Percentiles rank a stretch among this genome's conserved stretches.
Conservation (phyloP, 2,329 filamentous ascomycete species). For the Aspergillus sp. region DNA sequence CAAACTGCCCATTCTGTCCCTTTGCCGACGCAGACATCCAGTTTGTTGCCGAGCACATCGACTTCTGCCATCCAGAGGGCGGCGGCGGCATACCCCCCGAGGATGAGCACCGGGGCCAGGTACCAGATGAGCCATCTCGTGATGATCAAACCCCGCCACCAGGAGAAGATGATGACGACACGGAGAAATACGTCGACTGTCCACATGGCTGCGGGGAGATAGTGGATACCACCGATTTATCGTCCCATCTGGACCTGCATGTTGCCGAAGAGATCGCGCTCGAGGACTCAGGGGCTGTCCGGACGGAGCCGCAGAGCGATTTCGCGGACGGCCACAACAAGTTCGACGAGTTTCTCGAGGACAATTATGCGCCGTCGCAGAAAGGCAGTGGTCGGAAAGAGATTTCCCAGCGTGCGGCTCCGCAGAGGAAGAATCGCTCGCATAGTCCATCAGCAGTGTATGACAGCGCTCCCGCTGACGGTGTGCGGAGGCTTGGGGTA, state of each 20-base stretch:
- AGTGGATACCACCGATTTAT: constrained; percentile 44
- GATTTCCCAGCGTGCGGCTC: not conserved
- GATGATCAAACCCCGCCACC: constrained; percentile 1
- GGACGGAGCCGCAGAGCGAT: not conserved
- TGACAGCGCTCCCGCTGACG: constrained; percentile 1
- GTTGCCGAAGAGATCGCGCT: constrained; percentile 39
- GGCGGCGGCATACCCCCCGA: constrained; percentile 17
- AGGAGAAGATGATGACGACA: constrained; percentile 7
- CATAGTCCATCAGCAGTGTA: constrained; percentile 1
- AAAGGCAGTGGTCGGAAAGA: not conserved
- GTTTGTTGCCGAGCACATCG: constrained; percentile 36
- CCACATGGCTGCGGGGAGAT: constrained; percentile 52
- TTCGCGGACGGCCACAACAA: not conserved
- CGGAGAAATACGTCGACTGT: constrained; percentile 42
- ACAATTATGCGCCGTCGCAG: not conserved
- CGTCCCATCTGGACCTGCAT: constrained; percentile 53
- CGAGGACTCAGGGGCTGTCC: constrained; percentile 21
- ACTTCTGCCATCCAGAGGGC: constrained; percentile 35
- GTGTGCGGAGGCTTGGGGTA: constrained; percentile 25
- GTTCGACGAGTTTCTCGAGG: not conserved
- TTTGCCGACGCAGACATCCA: constrained; percentile 32
- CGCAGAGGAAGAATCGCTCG: constrained; percentile 1
- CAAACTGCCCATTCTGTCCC: constrained; percentile 38
- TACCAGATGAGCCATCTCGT: constrained; percentile 1
- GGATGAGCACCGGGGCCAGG: constrained; percentile 4